Percentiles rank a stretch among this genome's conserved stretches.
Conservation (phyloP, 164 flowering plant species). For the Nymphaea thermarum region DNA sequence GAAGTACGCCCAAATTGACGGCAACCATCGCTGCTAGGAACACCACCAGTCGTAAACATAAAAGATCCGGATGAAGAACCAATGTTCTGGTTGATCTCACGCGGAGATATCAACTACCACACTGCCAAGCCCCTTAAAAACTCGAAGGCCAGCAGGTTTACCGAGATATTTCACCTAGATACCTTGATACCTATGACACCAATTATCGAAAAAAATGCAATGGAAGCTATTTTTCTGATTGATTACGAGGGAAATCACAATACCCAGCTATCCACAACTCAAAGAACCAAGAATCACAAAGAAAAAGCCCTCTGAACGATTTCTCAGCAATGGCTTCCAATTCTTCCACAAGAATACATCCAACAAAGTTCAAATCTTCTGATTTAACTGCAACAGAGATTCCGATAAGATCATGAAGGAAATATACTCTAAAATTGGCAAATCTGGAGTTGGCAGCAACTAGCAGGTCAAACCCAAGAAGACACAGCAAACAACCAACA, state of each 20-base stretch:
- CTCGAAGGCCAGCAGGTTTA: too few relatives aligned
- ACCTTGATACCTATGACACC: neutral
- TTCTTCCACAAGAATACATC: neutral
- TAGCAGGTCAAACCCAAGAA: too few relatives aligned
- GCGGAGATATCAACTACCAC: neutral
- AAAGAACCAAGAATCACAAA: neutral
- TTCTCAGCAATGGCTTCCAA: neutral
- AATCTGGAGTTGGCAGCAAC: too few relatives aligned
- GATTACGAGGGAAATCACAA: neutral
- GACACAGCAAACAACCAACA: too few relatives aligned
- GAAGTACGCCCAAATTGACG: conserved; percentile 76
- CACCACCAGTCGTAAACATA: conserved; percentile 1
- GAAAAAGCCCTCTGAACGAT: neutral
- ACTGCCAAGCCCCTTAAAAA: too few relatives aligned
- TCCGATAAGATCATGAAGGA: neutral
- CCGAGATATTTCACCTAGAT: too few relatives aligned
- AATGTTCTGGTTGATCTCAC: neutral
- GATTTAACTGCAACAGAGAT: neutral
- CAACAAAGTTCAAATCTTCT: neutral
- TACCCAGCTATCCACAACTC: neutral
- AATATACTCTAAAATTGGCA: too few relatives aligned
- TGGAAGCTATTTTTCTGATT: neutral
- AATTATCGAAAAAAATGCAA: neutral
- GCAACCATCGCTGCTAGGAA: conserved; percentile 40
- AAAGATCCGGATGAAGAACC: neutral